These are phyloP conservation scores for Nitzschia sp. DNA, from an alignment of 108 stramenopile genomes.

Conservation along the genomic window DNA sequence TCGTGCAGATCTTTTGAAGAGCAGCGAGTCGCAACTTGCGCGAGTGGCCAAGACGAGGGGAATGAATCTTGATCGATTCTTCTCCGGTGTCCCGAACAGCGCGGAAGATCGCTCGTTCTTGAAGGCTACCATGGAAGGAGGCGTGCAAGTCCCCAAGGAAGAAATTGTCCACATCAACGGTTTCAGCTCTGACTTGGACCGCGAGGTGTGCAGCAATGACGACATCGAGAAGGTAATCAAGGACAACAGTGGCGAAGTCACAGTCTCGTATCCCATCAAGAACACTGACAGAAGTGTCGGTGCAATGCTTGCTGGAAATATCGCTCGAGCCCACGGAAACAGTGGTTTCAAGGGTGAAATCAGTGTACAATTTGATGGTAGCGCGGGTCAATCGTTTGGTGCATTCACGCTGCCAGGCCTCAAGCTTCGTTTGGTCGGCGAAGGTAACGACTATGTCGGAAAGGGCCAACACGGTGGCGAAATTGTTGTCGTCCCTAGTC, in stretches of 20 bases:
- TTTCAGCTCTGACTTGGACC: constrained; percentile 84
- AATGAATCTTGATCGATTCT: constrained; percentile 69
- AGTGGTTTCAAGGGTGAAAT: constrained; percentile 86
- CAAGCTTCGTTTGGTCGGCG: constrained; percentile 86
- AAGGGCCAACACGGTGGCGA: constrained; percentile 96
- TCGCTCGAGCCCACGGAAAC: constrained; percentile 89
- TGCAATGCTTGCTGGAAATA: constrained; percentile 90
- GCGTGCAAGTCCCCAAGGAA: constrained; percentile 54
- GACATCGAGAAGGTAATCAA: constrained; percentile 77
- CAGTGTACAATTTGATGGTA: constrained; percentile 87
- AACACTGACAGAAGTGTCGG: constrained; percentile 88
- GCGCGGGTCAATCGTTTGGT: constrained; percentile 95
- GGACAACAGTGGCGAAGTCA: constrained; percentile 63
- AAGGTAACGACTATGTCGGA: constrained; percentile 98
- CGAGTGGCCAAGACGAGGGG: constrained; percentile 77
- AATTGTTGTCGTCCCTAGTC: constrained; percentile 86
- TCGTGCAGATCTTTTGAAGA: constrained; percentile 85
- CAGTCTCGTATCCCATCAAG: constrained; percentile 67
- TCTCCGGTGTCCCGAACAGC: constrained; percentile 69
- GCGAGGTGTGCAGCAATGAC: constrained; percentile 59
- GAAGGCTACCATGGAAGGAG: constrained; percentile 65
- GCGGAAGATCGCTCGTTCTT: constrained; percentile 72
- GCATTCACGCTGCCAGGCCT: constrained; percentile 88
- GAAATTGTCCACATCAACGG: constrained; percentile 79
- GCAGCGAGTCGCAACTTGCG: constrained; percentile 56